Conservation (phyloP, 1,284 basidiomycete genomes). For the Leccinum subspadiceum region DNA sequence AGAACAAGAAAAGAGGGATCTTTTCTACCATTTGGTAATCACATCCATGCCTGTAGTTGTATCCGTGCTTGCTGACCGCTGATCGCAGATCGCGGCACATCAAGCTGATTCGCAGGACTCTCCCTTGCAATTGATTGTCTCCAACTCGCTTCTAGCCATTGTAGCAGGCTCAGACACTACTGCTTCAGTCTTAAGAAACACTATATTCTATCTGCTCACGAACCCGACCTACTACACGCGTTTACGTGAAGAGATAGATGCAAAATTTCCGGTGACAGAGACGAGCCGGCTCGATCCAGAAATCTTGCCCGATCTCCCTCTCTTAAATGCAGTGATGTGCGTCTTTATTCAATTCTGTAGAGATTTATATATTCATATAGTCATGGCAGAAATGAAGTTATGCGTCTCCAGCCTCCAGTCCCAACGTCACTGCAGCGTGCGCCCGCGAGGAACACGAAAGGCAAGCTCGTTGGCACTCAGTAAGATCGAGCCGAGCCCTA, state of each 20-base stretch:
- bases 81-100: constrained; percentile 20
- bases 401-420: constrained; percentile 41
- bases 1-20: constrained; percentile 27
- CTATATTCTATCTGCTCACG: constrained; percentile 33
- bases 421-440: constrained; percentile 35
- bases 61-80: constrained; percentile 1
- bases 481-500: constrained; percentile 14
- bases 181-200: constrained; percentile 32
- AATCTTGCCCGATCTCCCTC: constrained; percentile 15
- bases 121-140: constrained; percentile 27
- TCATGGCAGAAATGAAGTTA: constrained; percentile 37
- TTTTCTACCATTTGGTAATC: constrained; percentile 34
- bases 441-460: constrained; percentile 30
- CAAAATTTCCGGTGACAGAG: constrained; percentile 22
- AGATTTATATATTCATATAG: neutral
- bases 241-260: constrained; percentile 22
- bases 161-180: constrained; percentile 40
- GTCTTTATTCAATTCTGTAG: neutral
- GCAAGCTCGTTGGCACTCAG: constrained; percentile 35
- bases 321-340: constrained; percentile 29
- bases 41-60: neutral
- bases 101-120: constrained; percentile 25
- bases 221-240: constrained; percentile 30
- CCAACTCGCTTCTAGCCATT: constrained; percentile 37
- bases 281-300: constrained; percentile 16